These are phyloP conservation scores for Decorospora gaudefroyi DNA, from an alignment of 2,329 filamentous ascomycete genomes.

Conservation along the genomic window DNA sequence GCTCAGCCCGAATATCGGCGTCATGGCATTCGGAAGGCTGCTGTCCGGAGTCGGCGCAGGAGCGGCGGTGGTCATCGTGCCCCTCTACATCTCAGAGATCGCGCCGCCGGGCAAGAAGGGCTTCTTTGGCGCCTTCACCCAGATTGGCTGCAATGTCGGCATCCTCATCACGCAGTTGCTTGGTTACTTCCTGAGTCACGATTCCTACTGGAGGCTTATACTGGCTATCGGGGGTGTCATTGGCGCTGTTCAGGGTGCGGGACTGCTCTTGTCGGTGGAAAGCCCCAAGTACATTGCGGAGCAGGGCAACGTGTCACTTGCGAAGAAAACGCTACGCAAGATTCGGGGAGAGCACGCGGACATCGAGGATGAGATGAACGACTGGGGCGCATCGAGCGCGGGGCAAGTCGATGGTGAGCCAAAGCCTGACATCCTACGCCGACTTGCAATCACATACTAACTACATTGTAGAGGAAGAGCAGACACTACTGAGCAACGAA, in stretches of 20 bases:
- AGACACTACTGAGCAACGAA: slow-evolving; percentile 64
- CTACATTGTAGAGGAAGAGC: slow-evolving; percentile 62
- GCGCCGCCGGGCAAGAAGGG: slow-evolving; percentile 72
- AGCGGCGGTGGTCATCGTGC: slow-evolving; percentile 87
- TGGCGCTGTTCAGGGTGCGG: slow-evolving; percentile 67
- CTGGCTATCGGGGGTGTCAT: slow-evolving; percentile 73
- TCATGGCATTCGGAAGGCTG: slow-evolving; percentile 75
- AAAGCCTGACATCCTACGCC: no score
- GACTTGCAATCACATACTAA: slow-evolving; percentile 24
- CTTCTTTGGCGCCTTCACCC: slow-evolving; percentile 81
- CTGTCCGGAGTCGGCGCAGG: slow-evolving; percentile 84
- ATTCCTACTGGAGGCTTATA: slow-evolving; percentile 80
- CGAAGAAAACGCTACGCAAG: slow-evolving; percentile 70
- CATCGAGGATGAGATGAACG: slow-evolving; percentile 72
- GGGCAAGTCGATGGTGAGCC: slow-evolving; percentile 38
- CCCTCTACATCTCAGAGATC: slow-evolving; percentile 92
- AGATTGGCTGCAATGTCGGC: slow-evolving; percentile 90
- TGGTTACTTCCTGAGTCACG: slow-evolving; percentile 84
- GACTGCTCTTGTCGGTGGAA: slow-evolving; percentile 74
- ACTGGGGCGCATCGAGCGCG: slow-evolving; percentile 48
- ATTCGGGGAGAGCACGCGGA: slow-evolving; percentile 72
- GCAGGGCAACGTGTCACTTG: slow-evolving; percentile 63
- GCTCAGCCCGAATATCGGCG: slow-evolving; percentile 66
- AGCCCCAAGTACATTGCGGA: slow-evolving; percentile 85
- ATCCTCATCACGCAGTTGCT: slow-evolving; percentile 82